phyloP scores from a whole-genome alignment of 257 asterid genomes.

The Lavandula angustifolia region DNA sequence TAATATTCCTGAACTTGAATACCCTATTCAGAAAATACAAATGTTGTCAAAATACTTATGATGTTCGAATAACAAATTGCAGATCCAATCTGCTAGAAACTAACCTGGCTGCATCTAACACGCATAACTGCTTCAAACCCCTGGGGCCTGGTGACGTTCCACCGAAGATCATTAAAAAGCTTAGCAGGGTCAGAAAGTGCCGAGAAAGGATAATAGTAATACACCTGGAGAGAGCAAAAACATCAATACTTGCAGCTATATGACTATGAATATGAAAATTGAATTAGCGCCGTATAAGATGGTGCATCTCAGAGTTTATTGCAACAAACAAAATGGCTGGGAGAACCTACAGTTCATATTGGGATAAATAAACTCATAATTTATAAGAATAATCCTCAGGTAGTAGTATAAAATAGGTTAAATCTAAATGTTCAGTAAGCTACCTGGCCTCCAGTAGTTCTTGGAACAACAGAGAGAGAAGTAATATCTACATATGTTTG shows the following conservation, averaged over 20 bases:
- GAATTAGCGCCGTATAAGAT: conserved; percentile 1
- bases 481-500: conserved; percentile 88
- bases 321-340: conserved; percentile 7
- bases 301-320: conserved; percentile 1
- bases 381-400: conserved; percentile 19
- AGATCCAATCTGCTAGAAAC: conserved; percentile 28
- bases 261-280: not conserved
- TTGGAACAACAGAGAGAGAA: conserved; percentile 81
- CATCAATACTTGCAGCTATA: conserved; percentile 17
- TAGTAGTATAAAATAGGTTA: conserved; percentile 5
- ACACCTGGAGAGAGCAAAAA: conserved; percentile 52
- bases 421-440: conserved; percentile 21
- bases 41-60: not conserved
- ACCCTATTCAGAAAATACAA: conserved; percentile 54
- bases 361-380: not conserved
- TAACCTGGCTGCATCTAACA: conserved; percentile 97
- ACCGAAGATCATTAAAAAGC: conserved; percentile 93
- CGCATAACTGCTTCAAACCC: conserved; percentile 99
- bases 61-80: conserved; percentile 13
- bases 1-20: conserved; percentile 93
- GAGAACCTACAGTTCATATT: conserved; percentile 6
- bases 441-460: conserved; percentile 98
- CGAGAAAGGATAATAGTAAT: conserved; percentile 86
- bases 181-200: conserved; percentile 90
- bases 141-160: conserved; percentile 96